Conservation (phyloP, 2,329 filamentous ascomycete genomes). For the Microdochium bolleyi region DNA sequence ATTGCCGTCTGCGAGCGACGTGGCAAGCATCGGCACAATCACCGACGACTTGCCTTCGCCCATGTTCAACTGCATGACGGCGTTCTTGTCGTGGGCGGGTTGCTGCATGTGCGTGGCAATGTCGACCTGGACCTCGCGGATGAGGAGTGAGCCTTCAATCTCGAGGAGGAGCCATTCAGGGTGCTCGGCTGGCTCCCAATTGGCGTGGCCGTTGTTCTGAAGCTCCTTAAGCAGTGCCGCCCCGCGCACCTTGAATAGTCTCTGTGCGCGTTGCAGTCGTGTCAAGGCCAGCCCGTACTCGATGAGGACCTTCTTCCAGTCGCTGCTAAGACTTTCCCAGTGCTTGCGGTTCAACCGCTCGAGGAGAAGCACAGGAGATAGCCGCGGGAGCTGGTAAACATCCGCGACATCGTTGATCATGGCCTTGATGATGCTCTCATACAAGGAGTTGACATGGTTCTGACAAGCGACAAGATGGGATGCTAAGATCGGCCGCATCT, state of each 20-base stretch:
- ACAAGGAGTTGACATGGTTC: not conserved
- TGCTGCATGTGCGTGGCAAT: constrained; percentile 50
- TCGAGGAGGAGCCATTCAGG: constrained; percentile 60
- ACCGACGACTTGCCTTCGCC: constrained; percentile 64
- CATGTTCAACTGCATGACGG: constrained; percentile 63
- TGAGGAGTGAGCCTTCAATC: constrained; percentile 52
- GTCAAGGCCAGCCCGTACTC: constrained; percentile 31
- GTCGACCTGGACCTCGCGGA: constrained; percentile 49
- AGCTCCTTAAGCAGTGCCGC: constrained; percentile 30
- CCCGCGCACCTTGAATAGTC: constrained; percentile 19
- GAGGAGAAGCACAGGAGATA: constrained; percentile 25
- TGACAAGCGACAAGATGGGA: not conserved
- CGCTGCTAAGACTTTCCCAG: constrained; percentile 16
- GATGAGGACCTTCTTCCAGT: constrained; percentile 27
- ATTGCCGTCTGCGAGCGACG: constrained; percentile 39
- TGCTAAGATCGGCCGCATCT: not conserved
- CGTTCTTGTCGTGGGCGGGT: constrained; percentile 30
- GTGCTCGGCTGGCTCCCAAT: constrained; percentile 41
- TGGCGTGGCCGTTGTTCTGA: constrained; percentile 41
- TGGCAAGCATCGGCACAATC: constrained; percentile 57
- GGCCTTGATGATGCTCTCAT: constrained; percentile 1
- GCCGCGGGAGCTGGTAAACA: constrained; percentile 12
- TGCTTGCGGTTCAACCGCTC: constrained; percentile 17
- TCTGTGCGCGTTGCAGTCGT: constrained; percentile 29
- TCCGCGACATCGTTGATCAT: not conserved